Conservation (phyloP, 1,284 basidiomycete species). For the Meripilus lineatus region DNA sequence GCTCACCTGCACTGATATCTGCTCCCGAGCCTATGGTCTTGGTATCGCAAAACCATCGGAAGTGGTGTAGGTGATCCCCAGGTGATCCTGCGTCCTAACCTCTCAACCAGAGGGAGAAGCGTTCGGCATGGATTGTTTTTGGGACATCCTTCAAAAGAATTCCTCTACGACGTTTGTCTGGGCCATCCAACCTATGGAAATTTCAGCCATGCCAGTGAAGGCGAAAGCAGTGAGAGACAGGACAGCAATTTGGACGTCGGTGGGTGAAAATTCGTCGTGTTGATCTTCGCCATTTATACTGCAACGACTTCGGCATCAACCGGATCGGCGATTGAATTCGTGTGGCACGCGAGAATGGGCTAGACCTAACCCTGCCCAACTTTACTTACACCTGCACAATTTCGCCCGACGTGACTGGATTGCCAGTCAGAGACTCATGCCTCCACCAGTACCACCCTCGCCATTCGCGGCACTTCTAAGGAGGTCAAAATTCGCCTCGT, state of each 20-base stretch:
- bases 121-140: slow-evolving; percentile 89
- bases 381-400: slow-evolving; percentile 7
- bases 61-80: slow-evolving; percentile 65
- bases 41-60: slow-evolving; percentile 10
- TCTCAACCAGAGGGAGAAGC: slow-evolving; percentile 84
- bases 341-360: neutral
- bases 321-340: neutral
- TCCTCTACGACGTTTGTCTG: slow-evolving; percentile 84
- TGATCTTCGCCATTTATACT: slow-evolving; percentile 18
- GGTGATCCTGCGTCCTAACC: slow-evolving; percentile 85
- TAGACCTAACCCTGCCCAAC: neutral
- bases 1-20: slow-evolving; percentile 13
- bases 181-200: slow-evolving; percentile 61
- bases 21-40: slow-evolving; percentile 12
- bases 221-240: slow-evolving; percentile 46
- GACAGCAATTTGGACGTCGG: slow-evolving; percentile 79
- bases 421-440: slow-evolving; percentile 29
- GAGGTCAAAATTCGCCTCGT: slow-evolving; percentile 72
- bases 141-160: slow-evolving; percentile 45
- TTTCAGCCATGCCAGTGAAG: slow-evolving; percentile 27
- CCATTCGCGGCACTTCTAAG: slow-evolving; percentile 69
- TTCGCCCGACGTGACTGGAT: slow-evolving; percentile 6
- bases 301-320: slow-evolving; percentile 7
- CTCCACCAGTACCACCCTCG: slow-evolving; percentile 40
- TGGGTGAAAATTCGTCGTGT: slow-evolving; percentile 16